Evolutionary conservation across 1,284 basidiomycete genomes (phyloP), one percentile per base, ranked within the genome.

Genomic region (Athelia psychrophila): DNA sequence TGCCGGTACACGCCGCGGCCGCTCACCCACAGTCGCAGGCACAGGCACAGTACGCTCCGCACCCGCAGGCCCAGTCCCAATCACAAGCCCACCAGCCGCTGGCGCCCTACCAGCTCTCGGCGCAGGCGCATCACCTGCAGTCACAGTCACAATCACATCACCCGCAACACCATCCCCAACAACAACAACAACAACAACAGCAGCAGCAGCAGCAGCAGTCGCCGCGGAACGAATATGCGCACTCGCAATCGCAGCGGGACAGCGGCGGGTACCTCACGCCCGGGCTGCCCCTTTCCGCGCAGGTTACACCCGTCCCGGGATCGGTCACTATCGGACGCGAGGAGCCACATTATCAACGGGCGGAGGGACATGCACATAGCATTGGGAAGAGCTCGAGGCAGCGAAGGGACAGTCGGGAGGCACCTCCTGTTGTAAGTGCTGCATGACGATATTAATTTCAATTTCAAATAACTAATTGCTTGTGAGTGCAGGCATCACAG

Each of bases 221-320:
- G 18, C 56, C 51, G 55, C 44, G 47, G 13, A 36, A 33, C 38
- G 72, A 75, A 10, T 76, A 75, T 58, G 50, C 66, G 25, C 10
- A 12, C 33, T 62, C 68, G 32, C n/a, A n/a, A n/a, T n/a, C n/a
- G n/a, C 74, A 74, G 57, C 70, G 72, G 47, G 73, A 76, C 51
- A 70, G 61, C 56, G 67, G 62, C 8, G 65, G 66, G 16, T 76
- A 76, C 59, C 59, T 67, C 38, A 75, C 73, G 23, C 74, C 74
- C 22, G 73, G 72, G 2, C 57, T 75, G 19, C 73, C 74, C 16
- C 57, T 75, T 47, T 76, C 73, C 12, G 72, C 70, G 9, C 75
- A 76, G 58, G 62, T 68, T 15, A 62, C 65, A 23, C 67, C 71
- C 4, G 60, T 70, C 22, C 67, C 68, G 16, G 66, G 64, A 10